These are phyloP conservation scores for Penicillium vulpinum DNA, from an alignment of 2,329 filamentous ascomycete species.

Conservation along the genomic window DNA sequence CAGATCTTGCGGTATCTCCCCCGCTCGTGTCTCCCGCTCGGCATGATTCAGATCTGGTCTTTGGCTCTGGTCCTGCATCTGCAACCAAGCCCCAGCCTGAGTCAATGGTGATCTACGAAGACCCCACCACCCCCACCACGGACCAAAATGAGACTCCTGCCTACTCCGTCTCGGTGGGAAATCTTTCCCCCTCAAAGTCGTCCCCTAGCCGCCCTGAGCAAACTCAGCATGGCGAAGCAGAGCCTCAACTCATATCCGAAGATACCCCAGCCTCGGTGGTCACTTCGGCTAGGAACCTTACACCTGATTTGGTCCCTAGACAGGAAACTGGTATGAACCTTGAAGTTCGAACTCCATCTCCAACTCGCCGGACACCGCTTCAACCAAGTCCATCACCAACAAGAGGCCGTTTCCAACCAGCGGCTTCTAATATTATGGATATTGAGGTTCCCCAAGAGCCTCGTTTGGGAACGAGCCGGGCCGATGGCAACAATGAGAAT, in stretches of 20 bases:
- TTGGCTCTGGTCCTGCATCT: slow-evolving; percentile 9
- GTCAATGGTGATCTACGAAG: slow-evolving; percentile 29
- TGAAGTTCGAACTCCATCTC: slow-evolving; percentile 19
- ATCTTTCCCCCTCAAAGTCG: slow-evolving; percentile 5
- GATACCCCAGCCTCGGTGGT: not conserved
- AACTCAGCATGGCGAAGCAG: not conserved
- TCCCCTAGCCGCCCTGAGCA: not conserved
- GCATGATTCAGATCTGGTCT: slow-evolving; percentile 2
- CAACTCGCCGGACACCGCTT: slow-evolving; percentile 21
- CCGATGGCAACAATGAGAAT: slow-evolving; percentile 29
- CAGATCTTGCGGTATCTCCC: not conserved
- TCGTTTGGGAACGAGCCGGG: not conserved
- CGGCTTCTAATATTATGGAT: slow-evolving; percentile 7
- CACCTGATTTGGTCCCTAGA: slow-evolving; percentile 13
- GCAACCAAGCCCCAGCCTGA: slow-evolving; percentile 16
- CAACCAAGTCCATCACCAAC: slow-evolving; percentile 23
- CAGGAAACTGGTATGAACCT: slow-evolving; percentile 10
- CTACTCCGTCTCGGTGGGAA: slow-evolving; percentile 8
- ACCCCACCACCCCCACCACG: slow-evolving; percentile 22
- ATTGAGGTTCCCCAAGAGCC: slow-evolving; percentile 14
- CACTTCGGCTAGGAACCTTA: slow-evolving; percentile 2
- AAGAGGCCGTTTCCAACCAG: slow-evolving; percentile 13
- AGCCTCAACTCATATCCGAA: not conserved
- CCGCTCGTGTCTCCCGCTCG: not conserved
- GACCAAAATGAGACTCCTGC: slow-evolving; percentile 2